Conservation (phyloP, 1,139 yeast species). For the Lodderomyces parapsilosis region DNA sequence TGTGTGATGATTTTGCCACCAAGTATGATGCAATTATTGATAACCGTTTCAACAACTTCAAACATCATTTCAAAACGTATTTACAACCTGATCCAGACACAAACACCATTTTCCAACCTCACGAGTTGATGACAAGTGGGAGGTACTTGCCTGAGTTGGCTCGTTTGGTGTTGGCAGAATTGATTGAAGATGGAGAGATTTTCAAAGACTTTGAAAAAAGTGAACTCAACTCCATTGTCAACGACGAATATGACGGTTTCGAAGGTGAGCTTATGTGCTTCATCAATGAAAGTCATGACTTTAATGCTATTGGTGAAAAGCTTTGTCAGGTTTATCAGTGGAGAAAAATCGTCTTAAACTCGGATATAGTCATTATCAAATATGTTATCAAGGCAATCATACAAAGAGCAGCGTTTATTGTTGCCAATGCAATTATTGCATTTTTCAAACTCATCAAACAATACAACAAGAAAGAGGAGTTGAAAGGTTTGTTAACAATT, state of each 20-base stretch:
- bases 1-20: constrained; percentile 29
- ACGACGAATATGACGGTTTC: constrained; percentile 34
- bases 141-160: constrained; percentile 56
- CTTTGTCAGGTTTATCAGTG: constrained; percentile 25
- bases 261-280: constrained; percentile 40
- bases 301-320: constrained; percentile 19
- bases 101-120: constrained; percentile 49
- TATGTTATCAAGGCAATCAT: constrained; percentile 29
- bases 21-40: constrained; percentile 40
- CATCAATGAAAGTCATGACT: constrained; percentile 31
- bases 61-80: constrained; percentile 29
- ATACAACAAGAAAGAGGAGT: constrained; percentile 27
- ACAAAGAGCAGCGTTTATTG: constrained; percentile 41
- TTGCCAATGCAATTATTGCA: constrained; percentile 36
- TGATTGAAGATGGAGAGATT: constrained; percentile 30
- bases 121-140: constrained; percentile 55
- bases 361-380: constrained; percentile 30
- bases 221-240: constrained; percentile 9
- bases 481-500: constrained; percentile 24
- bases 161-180: constrained; percentile 39
- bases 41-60: constrained; percentile 25
- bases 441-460: constrained; percentile 32
- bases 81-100: constrained; percentile 31
- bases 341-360: constrained; percentile 18
- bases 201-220: constrained; percentile 21